Evolutionary conservation across 163 green algal species (phyloP).

Genomic region (Trebouxia gelatinosa): DNA sequence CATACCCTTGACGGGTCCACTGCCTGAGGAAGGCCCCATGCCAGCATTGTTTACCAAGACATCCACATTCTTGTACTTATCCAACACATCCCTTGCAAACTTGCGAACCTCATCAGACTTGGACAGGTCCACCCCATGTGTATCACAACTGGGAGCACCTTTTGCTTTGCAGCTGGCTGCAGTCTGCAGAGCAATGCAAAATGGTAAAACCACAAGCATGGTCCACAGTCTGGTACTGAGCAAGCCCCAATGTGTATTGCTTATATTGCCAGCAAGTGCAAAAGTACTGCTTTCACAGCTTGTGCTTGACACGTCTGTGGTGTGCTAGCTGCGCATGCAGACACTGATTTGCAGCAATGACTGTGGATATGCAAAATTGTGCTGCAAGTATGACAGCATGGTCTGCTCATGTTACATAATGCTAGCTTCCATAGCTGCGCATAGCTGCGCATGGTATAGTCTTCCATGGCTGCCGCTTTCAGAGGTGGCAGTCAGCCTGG

Average conservation of each 20-base stretch:
- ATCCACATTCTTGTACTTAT: conserved; percentile 19
- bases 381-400: background rate
- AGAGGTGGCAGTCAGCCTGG: too few relatives aligned
- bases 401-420: too few relatives aligned
- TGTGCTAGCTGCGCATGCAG: too few relatives aligned
- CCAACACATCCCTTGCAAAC: conserved; percentile 15
- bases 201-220: background rate
- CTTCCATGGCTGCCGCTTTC: too few relatives aligned
- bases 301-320: too few relatives aligned
- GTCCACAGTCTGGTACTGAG: background rate
- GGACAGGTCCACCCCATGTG: conserved; percentile 13
- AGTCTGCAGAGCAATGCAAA: background rate
- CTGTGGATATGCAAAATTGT: background rate
- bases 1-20: background rate
- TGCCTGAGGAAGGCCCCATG: background rate
- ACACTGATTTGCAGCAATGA: too few relatives aligned
- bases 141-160: background rate
- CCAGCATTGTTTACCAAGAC: conserved; percentile 28
- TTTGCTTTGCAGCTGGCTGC: conserved; percentile 14
- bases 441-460: too few relatives aligned
- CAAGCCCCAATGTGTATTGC: background rate
- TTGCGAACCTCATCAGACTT: background rate
- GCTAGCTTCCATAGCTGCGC: too few relatives aligned
- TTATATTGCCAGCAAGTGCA: background rate
- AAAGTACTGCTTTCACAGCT: background rate